A percentile compares a stretch with the other conserved stretches of the same genome.
phyloP scores from a whole-genome alignment of 2,329 filamentous ascomycete species.

The Graphium sp. region DNA sequence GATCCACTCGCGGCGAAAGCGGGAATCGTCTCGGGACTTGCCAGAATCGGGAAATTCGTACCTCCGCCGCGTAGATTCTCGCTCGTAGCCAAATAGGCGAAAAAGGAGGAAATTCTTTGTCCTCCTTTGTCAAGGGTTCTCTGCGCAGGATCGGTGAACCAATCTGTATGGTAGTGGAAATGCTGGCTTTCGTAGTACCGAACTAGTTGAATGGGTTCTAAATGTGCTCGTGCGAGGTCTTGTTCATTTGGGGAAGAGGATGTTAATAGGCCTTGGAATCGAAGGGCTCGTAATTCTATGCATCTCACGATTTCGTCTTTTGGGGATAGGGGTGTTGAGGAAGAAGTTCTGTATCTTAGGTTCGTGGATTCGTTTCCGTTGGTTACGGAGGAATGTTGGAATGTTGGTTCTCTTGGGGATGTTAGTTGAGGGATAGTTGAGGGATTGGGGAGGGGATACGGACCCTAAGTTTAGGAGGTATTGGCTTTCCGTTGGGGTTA shows the following conservation, averaged over 20 bases:
- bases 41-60: conserved; percentile 28
- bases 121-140: conserved; percentile 21
- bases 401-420: conserved; percentile 18
- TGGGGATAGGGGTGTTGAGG: conserved; percentile 22
- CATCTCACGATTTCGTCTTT: conserved; percentile 24
- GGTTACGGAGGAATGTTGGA: conserved; percentile 23
- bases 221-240: conserved; percentile 14
- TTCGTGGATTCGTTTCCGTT: conserved; percentile 15
- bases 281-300: conserved; percentile 26
- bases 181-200: conserved; percentile 24
- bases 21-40: conserved; percentile 16
- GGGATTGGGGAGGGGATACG: conserved; percentile 4
- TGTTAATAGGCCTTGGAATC: conserved; percentile 25
- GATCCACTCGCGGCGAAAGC: no score
- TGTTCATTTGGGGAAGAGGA: no score
- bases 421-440: conserved; percentile 5
- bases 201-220: conserved; percentile 30
- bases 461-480: conserved; percentile 26
- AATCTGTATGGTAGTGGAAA: conserved; percentile 33
- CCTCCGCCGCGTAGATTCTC: conserved; percentile 25
- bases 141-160: conserved; percentile 23
- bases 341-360: conserved; percentile 22
- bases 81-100: conserved; percentile 23
- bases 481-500: conserved; percentile 20
- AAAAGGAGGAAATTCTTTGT: conserved; percentile 27